Base-by-base conservation (phyloP, 345 rosid genomes). In the Murraya paniculata region DNA sequence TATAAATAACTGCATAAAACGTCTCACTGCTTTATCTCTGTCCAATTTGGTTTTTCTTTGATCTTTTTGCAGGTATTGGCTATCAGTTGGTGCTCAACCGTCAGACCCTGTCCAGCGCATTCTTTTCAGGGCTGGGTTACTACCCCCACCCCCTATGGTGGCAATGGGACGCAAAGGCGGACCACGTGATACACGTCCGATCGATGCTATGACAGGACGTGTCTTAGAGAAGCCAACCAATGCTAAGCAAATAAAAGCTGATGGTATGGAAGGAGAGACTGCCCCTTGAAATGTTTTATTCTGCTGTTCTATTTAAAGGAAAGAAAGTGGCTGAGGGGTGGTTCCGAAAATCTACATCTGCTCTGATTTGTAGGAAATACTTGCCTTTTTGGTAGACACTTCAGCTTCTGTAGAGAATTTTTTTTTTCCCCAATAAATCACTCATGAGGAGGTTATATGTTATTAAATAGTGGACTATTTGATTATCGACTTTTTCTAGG, bases 11-110 rank as follows among this genome's bases (percentile, higher is more conserved):
- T 69, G 36, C 58, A 69, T 73, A 14, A 14, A 39, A 36, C 33
- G 35, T 38, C 0, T 33, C 27, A 65, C 9, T 30, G 9, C 19
- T 18, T 22, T 6, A 50, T 55, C 25, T 30, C 24, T 6, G 16
- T 75, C 28, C 9, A 48, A 64, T 64, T 66, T 55, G 25, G 6
- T 35, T 10, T 68, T 21, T 21, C 33, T 4, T 39, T 13, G 21
- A 21, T 65, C 24, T 64, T 64, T 77, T n/a, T 80, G 70, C 75
- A 96, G 97, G 87, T 96, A 96, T 78, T 96, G 98, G 98, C 80
- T 94, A 73, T 94, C 99, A 14, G 98, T 96, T 61, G 98, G 98
- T 80, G 99, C 98, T 69, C 97, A 92, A 86, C 88, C 99, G 22
- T 75, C 78, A 0, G 78, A 75, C 36, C 78, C 78, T 13, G 78